phyloP scores from a whole-genome alignment of 257 asterid genomes.

The Solanum chmielewskii region DNA sequence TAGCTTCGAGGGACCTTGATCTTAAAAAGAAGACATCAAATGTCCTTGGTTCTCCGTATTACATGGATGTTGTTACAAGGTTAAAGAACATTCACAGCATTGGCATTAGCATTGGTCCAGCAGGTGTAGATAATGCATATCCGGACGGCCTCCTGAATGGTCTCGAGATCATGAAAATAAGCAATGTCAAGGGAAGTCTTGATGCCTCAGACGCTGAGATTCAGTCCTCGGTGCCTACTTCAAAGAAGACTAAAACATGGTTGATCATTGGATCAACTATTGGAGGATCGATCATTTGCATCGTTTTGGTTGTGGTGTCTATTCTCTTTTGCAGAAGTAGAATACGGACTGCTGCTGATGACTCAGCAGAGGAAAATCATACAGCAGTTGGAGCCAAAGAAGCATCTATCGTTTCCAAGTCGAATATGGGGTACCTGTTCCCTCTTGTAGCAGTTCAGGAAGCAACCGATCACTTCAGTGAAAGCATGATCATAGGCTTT shows the following conservation, averaged over 20 bases:
- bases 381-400: neutral
- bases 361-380: constrained; percentile 4
- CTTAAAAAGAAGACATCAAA: constrained; percentile 7
- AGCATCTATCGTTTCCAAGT: constrained; percentile 5
- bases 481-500: constrained; percentile 17
- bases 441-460: constrained; percentile 25
- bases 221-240: neutral
- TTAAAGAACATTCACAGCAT: neutral
- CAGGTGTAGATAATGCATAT: neutral
- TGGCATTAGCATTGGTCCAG: constrained; percentile 18
- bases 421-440: constrained; percentile 19
- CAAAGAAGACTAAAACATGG: constrained; percentile 21
- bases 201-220: constrained; percentile 15
- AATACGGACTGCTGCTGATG: neutral
- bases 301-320: constrained; percentile 2
- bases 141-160: constrained; percentile 29
- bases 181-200: constrained; percentile 19
- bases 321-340: constrained; percentile 7
- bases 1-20: constrained; percentile 12
- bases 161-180: constrained; percentile 36
- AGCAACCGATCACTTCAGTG: constrained; percentile 27
- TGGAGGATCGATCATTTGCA: constrained; percentile 3
- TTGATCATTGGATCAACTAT: constrained; percentile 9
- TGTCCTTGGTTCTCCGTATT: constrained; percentile 12
- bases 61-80: constrained; percentile 14